Percentiles rank a stretch among this genome's conserved stretches.
Conservation (phyloP, 164 flowering plant species). For the Chloranthus sessilifolius region DNA sequence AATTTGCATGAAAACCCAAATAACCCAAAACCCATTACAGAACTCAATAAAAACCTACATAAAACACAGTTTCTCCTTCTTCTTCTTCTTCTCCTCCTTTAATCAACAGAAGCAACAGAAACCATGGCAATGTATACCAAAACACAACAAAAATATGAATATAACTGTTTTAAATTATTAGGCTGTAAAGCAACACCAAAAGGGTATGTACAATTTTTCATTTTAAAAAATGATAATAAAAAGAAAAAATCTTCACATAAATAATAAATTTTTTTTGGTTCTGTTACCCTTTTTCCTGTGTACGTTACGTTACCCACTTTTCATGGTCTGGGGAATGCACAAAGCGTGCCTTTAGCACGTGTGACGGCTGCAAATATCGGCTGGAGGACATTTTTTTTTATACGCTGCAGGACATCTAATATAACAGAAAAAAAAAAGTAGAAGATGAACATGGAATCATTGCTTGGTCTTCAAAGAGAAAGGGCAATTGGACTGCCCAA, state of each 20-base stretch:
- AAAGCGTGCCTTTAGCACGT: slow-evolving; percentile 32
- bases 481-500: slow-evolving; percentile 14
- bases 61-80: too few species aligned
- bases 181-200: too few species aligned
- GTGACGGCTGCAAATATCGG: slow-evolving; percentile 31
- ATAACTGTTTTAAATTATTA: too few species aligned
- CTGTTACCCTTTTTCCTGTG: slow-evolving; percentile 8
- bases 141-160: neutral
- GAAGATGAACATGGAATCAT: slow-evolving; percentile 13
- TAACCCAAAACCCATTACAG: slow-evolving; percentile 11
- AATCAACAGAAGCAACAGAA: too few species aligned
- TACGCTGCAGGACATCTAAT: slow-evolving; percentile 9
- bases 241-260: neutral
- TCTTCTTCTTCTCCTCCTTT: too few species aligned
- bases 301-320: slow-evolving; percentile 6
- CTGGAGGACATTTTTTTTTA: slow-evolving; percentile 11
- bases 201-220: too few species aligned
- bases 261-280: neutral
- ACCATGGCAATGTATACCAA: too few species aligned
- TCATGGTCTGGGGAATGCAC: slow-evolving; percentile 24
- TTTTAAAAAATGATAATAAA: too few species aligned
- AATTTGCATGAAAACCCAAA: slow-evolving; percentile 3
- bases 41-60: neutral
- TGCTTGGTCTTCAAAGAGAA: slow-evolving; percentile 52
- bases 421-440: slow-evolving; percentile 11